Conservation (phyloP, 1,284 basidiomycete species). For the Apiotrichum gracile region DNA sequence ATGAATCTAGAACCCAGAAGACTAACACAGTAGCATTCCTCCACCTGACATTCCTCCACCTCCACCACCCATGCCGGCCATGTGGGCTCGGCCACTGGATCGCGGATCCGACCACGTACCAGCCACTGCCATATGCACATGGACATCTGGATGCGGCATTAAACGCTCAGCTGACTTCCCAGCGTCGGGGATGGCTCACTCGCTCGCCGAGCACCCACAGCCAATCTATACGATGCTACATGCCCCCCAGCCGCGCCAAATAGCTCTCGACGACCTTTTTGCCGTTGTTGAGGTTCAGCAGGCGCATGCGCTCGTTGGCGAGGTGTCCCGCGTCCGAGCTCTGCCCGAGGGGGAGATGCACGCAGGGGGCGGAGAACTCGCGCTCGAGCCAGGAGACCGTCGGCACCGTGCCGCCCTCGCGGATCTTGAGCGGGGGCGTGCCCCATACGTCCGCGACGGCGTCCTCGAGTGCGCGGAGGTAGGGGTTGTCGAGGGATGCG, state of each 20-base stretch:
- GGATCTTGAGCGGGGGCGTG: slow-evolving; percentile 72
- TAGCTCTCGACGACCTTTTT: slow-evolving; percentile 45
- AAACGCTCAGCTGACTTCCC: no score
- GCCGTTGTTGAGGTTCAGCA: slow-evolving; percentile 47
- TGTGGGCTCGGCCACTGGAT: no score
- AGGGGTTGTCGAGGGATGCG: slow-evolving; percentile 71
- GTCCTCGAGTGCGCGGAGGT: slow-evolving; percentile 74
- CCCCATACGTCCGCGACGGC: slow-evolving; percentile 83
- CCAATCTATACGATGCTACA: no score
- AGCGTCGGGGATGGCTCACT: no score
- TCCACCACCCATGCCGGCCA: no score
- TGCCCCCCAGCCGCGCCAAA: slow-evolving; percentile 26
- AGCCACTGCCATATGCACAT: no score
- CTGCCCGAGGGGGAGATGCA: slow-evolving; percentile 45
- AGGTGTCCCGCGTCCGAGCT: slow-evolving; percentile 45
- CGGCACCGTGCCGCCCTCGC: slow-evolving; percentile 86
- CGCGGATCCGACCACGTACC: no score
- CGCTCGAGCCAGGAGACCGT: slow-evolving; percentile 90
- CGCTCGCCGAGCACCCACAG: no score
- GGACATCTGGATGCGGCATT: no score
- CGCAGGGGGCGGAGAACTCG: slow-evolving; percentile 57
- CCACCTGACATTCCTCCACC: no score
- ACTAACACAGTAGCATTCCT: no score
- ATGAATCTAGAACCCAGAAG: no score
- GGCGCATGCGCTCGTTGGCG: slow-evolving; percentile 48